Evolutionary conservation across 495 filamentous ascomycete genomes (phyloP).

Genomic region (Lophium mytilinum): DNA sequence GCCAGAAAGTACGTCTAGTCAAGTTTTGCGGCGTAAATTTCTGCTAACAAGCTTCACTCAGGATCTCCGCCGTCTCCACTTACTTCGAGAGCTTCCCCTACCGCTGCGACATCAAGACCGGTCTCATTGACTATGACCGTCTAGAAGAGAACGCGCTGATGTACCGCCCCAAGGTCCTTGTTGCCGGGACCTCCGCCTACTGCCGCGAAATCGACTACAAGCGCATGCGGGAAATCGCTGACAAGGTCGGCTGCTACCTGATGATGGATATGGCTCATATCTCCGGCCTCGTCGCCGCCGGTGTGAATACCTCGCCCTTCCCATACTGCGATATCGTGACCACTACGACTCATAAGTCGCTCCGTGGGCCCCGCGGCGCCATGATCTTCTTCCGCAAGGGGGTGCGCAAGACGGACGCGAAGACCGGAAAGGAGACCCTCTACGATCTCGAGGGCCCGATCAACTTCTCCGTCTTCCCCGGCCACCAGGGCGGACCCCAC

Average conservation of each 20-base stretch:
- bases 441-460: constrained; percentile 93
- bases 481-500: constrained; percentile 95
- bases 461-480: constrained; percentile 96
- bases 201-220: constrained; percentile 88
- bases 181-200: constrained; percentile 92
- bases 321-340: constrained; percentile 85
- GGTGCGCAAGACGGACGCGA: constrained; percentile 70
- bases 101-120: constrained; percentile 52
- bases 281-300: constrained; percentile 84
- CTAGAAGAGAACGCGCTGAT: constrained; percentile 76
- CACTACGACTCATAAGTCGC: constrained; percentile 96
- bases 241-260: constrained; percentile 87
- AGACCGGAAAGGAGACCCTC: constrained; percentile 72
- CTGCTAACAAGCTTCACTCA: constrained; percentile 12
- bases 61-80: constrained; percentile 37
- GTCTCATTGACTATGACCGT: constrained; percentile 86
- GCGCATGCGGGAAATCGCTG: constrained; percentile 76
- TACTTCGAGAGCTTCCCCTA: constrained; percentile 43
- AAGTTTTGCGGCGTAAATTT: too few species aligned
- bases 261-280: constrained; percentile 98
- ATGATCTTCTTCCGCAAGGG: constrained; percentile 98
- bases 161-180: constrained; percentile 91
- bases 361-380: constrained; percentile 88
- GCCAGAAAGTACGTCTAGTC: constrained; percentile 62
- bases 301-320: constrained; percentile 87